These are phyloP conservation scores for Nelumbo lutea DNA, from an alignment of 164 flowering plant genomes.

Conservation along the genomic window DNA sequence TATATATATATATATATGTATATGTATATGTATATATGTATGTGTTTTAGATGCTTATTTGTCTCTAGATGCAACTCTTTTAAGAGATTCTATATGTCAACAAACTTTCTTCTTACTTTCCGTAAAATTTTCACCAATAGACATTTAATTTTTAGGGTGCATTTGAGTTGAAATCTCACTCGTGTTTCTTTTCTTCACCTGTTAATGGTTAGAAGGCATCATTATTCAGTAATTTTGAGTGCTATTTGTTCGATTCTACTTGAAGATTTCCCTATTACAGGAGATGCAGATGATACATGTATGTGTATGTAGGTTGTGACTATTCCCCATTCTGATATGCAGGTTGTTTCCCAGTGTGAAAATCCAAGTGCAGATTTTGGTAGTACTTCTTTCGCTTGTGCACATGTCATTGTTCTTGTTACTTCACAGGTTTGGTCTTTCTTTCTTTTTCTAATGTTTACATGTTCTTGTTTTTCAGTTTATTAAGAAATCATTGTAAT, in stretches of 20 bases:
- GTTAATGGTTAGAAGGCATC: too few relatives aligned
- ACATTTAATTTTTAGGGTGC: too few relatives aligned
- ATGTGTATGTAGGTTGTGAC: background rate
- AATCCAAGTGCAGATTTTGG: slow-evolving; percentile 25
- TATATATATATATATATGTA: too few relatives aligned
- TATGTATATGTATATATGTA: too few relatives aligned
- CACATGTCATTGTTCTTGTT: slow-evolving; percentile 63
- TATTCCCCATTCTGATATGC: slow-evolving; percentile 17
- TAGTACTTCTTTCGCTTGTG: slow-evolving; percentile 55
- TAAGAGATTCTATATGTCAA: too few relatives aligned
- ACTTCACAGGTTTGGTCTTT: slow-evolving; percentile 53
- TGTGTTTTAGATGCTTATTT: too few relatives aligned
- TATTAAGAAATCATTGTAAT: background rate
- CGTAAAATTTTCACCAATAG: too few relatives aligned
- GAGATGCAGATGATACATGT: background rate
- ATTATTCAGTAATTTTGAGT: too few relatives aligned
- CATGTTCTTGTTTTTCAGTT: background rate
- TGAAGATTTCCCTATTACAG: background rate
- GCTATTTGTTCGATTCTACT: background rate
- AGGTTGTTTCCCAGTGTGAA: slow-evolving; percentile 58
- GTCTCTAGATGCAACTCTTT: too few relatives aligned
- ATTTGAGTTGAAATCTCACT: too few relatives aligned
- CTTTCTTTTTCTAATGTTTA: background rate
- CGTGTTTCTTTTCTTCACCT: too few relatives aligned
- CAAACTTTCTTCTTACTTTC: too few relatives aligned